Conservation (phyloP, 2,329 filamentous ascomycete genomes). For the Penicillium sp. region DNA sequence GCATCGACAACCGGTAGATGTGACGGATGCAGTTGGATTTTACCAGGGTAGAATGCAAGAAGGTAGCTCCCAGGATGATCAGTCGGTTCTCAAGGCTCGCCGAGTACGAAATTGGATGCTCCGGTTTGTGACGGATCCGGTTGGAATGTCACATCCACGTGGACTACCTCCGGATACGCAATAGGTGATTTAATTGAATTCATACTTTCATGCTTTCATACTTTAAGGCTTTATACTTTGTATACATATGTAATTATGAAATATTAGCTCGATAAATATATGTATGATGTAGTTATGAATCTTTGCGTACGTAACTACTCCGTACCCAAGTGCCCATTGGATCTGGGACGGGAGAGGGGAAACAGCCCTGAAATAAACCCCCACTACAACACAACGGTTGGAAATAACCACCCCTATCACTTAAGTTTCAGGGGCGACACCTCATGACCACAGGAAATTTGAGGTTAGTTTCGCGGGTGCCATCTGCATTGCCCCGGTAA, state of each 20-base stretch:
- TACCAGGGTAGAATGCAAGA: constrained; percentile 55
- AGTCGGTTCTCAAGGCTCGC: constrained; percentile 62
- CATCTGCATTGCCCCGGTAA: constrained; percentile 8
- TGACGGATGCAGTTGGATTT: constrained; percentile 55
- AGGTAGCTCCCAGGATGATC: constrained; percentile 36
- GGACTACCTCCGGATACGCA: constrained; percentile 44
- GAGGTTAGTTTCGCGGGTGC: constrained; percentile 17
- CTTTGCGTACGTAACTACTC: too few species aligned
- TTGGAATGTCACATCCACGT: constrained; percentile 28
- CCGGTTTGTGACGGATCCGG: constrained; percentile 59
- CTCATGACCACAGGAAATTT: constrained; percentile 18
- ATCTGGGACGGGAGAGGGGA: constrained; percentile 12
- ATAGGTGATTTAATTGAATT: constrained; percentile 10
- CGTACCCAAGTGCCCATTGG: not conserved
- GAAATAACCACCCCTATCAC: not conserved
- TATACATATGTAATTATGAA: not conserved
- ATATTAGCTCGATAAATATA: not conserved
- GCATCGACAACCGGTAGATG: constrained; percentile 55
- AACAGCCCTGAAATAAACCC: not conserved
- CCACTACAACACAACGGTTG: not conserved
- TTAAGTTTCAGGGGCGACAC: constrained; percentile 20
- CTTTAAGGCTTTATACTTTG: not conserved
- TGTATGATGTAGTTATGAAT: too few species aligned
- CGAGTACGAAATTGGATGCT: constrained; percentile 74
- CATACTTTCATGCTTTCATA: not conserved